A percentile compares a stretch with the other conserved stretches of the same genome.
Evolutionary conservation across 129 eudicot species (phyloP).

Genomic region (Sambucus nigra): DNA sequence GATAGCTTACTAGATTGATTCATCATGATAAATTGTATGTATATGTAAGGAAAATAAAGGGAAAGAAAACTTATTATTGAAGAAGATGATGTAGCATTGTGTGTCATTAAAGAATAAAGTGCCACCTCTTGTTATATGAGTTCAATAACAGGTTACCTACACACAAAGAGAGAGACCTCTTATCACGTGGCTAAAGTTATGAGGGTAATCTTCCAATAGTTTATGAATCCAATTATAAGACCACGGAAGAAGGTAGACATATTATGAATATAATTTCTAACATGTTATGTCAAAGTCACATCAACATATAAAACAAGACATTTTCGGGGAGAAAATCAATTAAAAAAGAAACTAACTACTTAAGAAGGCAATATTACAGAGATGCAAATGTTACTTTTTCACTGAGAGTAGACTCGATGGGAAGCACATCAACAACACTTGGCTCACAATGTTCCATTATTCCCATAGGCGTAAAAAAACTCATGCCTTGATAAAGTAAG

Average conservation of each 20-base stretch:
- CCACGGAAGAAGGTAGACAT: constrained; percentile 54
- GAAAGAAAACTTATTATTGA: too few relatives aligned
- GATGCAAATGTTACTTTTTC: constrained; percentile 38
- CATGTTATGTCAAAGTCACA: constrained; percentile 19
- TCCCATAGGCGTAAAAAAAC: constrained; percentile 49
- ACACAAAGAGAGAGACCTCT: too few relatives aligned
- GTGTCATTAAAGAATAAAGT: too few relatives aligned
- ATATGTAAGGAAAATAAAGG: too few relatives aligned
- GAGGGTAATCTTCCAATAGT: constrained; percentile 60
- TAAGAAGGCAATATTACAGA: too few relatives aligned
- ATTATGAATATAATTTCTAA: constrained; percentile 51
- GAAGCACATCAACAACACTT: constrained; percentile 49
- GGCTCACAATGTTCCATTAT: constrained; percentile 45
- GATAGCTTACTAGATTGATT: too few relatives aligned
- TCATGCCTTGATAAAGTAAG: constrained; percentile 53
- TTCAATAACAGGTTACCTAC: too few relatives aligned
- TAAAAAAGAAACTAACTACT: too few relatives aligned
- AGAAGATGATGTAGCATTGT: too few relatives aligned
- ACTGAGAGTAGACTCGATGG: constrained; percentile 48
- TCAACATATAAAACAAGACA: not conserved
- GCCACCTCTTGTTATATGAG: too few relatives aligned
- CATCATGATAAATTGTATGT: too few relatives aligned
- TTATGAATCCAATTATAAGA: constrained; percentile 44
- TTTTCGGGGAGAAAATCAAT: too few relatives aligned
- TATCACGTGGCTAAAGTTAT: constrained; percentile 62